These are phyloP conservation scores for Lentinus polychrous DNA, from an alignment of 1,284 basidiomycete genomes.

Conservation along the genomic window DNA sequence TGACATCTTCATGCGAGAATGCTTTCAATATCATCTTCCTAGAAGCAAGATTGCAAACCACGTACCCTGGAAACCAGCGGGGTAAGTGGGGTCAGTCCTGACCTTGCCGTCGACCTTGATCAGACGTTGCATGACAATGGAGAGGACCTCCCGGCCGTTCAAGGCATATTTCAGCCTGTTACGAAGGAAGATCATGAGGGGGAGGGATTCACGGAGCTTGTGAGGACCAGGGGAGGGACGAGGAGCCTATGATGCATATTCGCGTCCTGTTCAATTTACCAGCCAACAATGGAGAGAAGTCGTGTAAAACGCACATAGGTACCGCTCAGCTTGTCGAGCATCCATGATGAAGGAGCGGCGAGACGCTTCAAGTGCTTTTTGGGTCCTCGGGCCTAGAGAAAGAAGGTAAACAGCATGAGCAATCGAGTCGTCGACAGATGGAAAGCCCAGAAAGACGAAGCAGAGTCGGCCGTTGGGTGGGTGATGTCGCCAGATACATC, in stretches of 20 bases:
- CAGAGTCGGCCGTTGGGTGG: slow-evolving; percentile 16
- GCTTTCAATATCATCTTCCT: slow-evolving; percentile 3
- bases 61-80: slow-evolving; percentile 95
- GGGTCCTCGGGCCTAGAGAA: slow-evolving; percentile 85
- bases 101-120: slow-evolving; percentile 99
- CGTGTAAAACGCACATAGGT: slow-evolving; percentile 72
- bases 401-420: slow-evolving; percentile 13
- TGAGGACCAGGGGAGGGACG: slow-evolving; percentile 97
- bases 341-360: slow-evolving; percentile 97
- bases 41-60: slow-evolving; percentile 6
- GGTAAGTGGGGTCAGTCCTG: slow-evolving; percentile 96
- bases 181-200: slow-evolving; percentile 92
- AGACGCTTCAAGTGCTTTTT: slow-evolving; percentile 99
- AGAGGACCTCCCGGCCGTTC: slow-evolving; percentile 91
- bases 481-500: slow-evolving; percentile 21
- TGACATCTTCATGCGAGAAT: slow-evolving; percentile 62
- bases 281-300: neutral
- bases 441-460: slow-evolving; percentile 8
- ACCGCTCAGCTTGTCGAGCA: slow-evolving; percentile 98
- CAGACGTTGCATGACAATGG: slow-evolving; percentile 93
- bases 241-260: slow-evolving; percentile 58
- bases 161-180: slow-evolving; percentile 99
- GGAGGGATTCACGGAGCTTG: slow-evolving; percentile 97
- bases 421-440: neutral
- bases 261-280: neutral